Conservation (phyloP, 768 basidiomycete species). For the Crucibulum laeve region DNA sequence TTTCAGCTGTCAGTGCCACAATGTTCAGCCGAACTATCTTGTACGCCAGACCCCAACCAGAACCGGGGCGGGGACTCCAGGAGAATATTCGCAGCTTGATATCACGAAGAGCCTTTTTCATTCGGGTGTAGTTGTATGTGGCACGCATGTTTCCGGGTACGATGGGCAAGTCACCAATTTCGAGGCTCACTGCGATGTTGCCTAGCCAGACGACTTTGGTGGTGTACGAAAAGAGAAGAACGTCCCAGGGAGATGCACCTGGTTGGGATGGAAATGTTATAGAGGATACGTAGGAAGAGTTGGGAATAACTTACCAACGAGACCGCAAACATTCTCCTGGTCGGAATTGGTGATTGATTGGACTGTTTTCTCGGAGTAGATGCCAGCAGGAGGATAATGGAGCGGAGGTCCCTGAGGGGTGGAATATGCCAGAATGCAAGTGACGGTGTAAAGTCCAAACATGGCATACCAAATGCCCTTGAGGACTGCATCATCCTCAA, state of each 20-base stretch:
- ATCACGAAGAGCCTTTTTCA: constrained; percentile 54
- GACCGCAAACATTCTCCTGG: constrained; percentile 72
- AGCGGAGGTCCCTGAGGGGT: constrained; percentile 73
- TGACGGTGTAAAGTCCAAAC: constrained; percentile 45
- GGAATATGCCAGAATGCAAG: constrained; percentile 34
- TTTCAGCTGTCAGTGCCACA: constrained; percentile 31
- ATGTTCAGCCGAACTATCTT: constrained; percentile 57
- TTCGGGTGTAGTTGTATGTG: constrained; percentile 54
- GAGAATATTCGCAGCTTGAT: constrained; percentile 46
- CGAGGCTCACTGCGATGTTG: constrained; percentile 64
- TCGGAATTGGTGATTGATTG: constrained; percentile 54
- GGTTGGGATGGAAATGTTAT: constrained; percentile 1
- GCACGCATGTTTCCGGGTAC: constrained; percentile 71
- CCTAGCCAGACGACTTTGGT: constrained; percentile 87
- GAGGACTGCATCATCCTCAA: constrained; percentile 14
- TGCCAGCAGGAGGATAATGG: constrained; percentile 65
- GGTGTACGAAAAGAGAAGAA: constrained; percentile 81
- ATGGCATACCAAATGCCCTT: constrained; percentile 48
- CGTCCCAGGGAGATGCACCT: constrained; percentile 57
- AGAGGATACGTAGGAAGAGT: not conserved
- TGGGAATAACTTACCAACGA: constrained; percentile 34
- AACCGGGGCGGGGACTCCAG: constrained; percentile 59
- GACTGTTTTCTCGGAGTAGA: constrained; percentile 73
- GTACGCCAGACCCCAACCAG: constrained; percentile 62
- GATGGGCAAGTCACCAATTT: constrained; percentile 86